Base-by-base conservation (phyloP, 257 asterid genomes). In the Nyctanthes arbortristis region DNA sequence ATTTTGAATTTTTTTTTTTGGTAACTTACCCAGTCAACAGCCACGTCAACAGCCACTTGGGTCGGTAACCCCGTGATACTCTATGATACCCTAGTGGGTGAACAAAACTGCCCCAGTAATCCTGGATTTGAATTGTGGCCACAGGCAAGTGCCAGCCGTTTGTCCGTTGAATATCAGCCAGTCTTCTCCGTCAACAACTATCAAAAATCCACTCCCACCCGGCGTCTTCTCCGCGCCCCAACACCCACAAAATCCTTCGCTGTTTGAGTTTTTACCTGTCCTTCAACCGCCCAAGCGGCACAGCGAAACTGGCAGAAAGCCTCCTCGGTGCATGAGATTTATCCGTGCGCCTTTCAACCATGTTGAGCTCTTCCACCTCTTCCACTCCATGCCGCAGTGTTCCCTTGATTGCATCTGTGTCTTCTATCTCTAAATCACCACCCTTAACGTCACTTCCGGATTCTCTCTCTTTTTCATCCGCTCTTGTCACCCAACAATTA, bases 101-200 rank as follows among this genome's bases (percentile, higher is more conserved):
- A n/a, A n/a, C n/a, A n/a, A n/a, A n/a, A n/a, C n/a, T n/a, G n/a
- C n/a, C n/a, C n/a, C n/a, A n/a, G n/a, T n/a, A n/a, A n/a, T n/a
- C n/a, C n/a, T n/a, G n/a, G n/a, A 1, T 66, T 18, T 31, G 67
- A 73, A 79, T 72, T n/a, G 69, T 72, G 65, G 61, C 75, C 61
- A 63, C 69, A 76, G 87, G 82, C 87, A 10, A 10, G 47, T 39
- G 80, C 67, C 84, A 82, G n/a, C n/a, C n/a, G n/a, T n/a, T n/a
- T 69, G 73, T 65, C n/a, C n/a, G n/a, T n/a, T n/a, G n/a, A n/a
- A n/a, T n/a, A n/a, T n/a, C n/a, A n/a, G n/a, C n/a, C n/a, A n/a
- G n/a, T n/a, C n/a, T n/a, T 45, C 66, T 34, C 67, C 60, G 5
- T 47, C 31, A 3, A 52, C 31, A 22, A 52, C 10, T 30, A 52